Evolutionary conservation across 805 yeast species (phyloP).

Genomic region (Schizosaccharomyces osmophilus): DNA sequence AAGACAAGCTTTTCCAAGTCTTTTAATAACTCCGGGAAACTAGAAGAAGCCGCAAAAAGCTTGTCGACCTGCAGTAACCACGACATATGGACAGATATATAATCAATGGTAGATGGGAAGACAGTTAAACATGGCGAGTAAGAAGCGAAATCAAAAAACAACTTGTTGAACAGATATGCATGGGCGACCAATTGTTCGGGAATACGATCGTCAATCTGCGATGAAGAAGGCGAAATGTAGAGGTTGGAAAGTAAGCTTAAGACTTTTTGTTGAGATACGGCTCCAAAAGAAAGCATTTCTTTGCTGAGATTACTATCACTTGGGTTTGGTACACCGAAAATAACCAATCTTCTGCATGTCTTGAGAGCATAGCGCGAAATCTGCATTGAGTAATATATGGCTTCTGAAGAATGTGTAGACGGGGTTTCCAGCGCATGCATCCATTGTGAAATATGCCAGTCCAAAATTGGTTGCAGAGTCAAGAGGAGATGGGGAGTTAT

Average conservation of each 20-base stretch:
- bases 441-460: neutral
- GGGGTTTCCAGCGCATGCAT: neutral
- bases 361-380: slow-evolving; percentile 60
- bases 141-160: neutral
- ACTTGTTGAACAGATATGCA: neutral
- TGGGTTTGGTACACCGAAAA: slow-evolving; percentile 18
- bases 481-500: slow-evolving; percentile 31
- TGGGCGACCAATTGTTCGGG: neutral
- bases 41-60: no score
- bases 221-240: no score
- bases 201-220: no score
- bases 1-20: neutral
- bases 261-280: neutral
- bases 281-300: neutral
- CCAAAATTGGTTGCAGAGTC: neutral
- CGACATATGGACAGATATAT: neutral
- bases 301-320: neutral
- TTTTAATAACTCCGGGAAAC: neutral
- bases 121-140: neutral
- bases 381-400: slow-evolving; percentile 23
- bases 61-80: slow-evolving; percentile 27
- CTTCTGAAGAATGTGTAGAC: no score
- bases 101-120: neutral
- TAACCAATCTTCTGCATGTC: slow-evolving; percentile 43
- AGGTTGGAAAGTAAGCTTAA: neutral